Evolutionary conservation across 495 filamentous ascomycete species (phyloP), one percentile per base, ranked within the genome.

Genomic region (Penicillium lagena): DNA sequence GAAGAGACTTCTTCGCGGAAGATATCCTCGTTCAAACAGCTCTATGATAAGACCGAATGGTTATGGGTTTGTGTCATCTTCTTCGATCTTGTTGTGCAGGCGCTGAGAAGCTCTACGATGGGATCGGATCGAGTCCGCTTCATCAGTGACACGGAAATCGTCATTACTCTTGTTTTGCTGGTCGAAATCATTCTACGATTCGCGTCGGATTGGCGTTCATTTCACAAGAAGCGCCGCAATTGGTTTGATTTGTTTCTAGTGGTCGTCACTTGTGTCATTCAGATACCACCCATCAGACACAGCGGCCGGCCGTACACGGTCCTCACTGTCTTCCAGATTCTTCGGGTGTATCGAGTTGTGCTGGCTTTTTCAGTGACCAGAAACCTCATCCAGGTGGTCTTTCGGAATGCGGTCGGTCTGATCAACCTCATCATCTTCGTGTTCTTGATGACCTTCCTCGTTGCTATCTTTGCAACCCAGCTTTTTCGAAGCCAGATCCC

Each of bases 371-470:
- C 88, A 32, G 77, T 96, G 45, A 97, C 89, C 0, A 77, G 83
- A 43, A 82, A 87, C 46, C 75, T 98, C 34, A 93, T 98, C 53
- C 71, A 73, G 45, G 75, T 93, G 33, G 94, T 97, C 7, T 77
- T 97, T 38, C 86, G 94, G 49, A 96, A 96, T 55, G 81, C 86
- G n/a, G 78, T 81, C 30, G 93, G 93, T 83, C 77, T 99, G 42
- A 76, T 86, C 13, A 99, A 99, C 63, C 71, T 99, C 35, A 93
- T 99, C 59, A 72, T 95, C 8, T 99, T 99, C 60, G 87, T 97
- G 51, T 91, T 96, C 64, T 75, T 99, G 42, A 87, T 97, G 51
- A 95, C 90, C 12, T 97, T 94, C 52, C 75, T 99, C 13, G 86
- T 86, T 49, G 83, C 93, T 7, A 93, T 99, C 36, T 94, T 99